Base-by-base conservation (phyloP, 352 stramenopile species). In the Globisporangium barbulae region DNA sequence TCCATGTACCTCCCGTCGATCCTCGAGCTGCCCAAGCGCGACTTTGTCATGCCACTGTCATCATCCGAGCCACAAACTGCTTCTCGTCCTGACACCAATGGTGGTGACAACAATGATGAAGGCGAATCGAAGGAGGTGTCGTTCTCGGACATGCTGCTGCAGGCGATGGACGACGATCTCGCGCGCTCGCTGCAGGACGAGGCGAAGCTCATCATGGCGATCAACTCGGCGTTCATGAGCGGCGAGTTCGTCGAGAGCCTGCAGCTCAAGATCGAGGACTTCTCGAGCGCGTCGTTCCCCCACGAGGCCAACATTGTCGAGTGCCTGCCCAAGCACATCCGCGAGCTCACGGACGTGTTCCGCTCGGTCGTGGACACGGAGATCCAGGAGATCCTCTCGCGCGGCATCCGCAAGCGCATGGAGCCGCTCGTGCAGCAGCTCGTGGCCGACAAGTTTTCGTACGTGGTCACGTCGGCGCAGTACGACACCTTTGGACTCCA, bases 131-230 rank as follows among this genome's bases (percentile, higher is more conserved):
- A 64, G n/a, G 74, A 75, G 8, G 72, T 88, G 21, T 91, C 81
- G 5, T 95, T 95, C 63, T 93, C 84, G 0, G 86, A 93, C 45
- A 81, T 91, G 73, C 68, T 95, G 10, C 67, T 93, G 7, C 77
- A 89, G 42, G 85, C 81, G 44, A 83, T 95, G 13, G 84, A 95
- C 59, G 76, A 92, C 33, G 86, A 95, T 61, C 70, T 95, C 44
- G 74, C 82, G 49, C 70, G 70, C 22, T 72, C 75, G 2, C 39
- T 79, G 2, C 81, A 93, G 54, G 76, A 90, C 25, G 84, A 95
- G 50, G 81, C 84, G 33, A 88, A 87, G 47, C 78, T 91, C 28
- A 83, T 95, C 63, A 93, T 95, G 84, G 89, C 86, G n/a, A 91
- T 95, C 64, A 93, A 93, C 65, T 93, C 86, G 53, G 74, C 86